These are phyloP conservation scores for Zasmidium angulare DNA, from an alignment of 2,329 filamentous ascomycete species.

Conservation along the genomic window DNA sequence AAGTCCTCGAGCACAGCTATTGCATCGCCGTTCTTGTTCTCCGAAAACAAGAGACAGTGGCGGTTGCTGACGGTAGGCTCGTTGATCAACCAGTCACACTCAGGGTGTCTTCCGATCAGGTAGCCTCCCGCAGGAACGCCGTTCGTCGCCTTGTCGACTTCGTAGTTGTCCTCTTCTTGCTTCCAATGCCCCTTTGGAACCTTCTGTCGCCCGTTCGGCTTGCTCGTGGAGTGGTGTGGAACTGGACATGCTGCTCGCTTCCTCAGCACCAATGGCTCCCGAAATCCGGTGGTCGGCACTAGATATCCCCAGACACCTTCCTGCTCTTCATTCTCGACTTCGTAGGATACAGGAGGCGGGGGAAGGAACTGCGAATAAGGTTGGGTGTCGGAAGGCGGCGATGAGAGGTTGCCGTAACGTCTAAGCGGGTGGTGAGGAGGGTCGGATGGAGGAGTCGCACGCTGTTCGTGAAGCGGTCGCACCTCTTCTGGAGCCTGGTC, in stretches of 20 bases:
- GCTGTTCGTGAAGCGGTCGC: conserved; percentile 27
- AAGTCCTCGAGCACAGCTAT: conserved; percentile 84
- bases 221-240: conserved; percentile 42
- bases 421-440: conserved; percentile 27
- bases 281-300: conserved; percentile 66
- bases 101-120: conserved; percentile 85
- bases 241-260: conserved; percentile 70
- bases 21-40: conserved; percentile 57
- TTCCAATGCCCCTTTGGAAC: conserved; percentile 55
- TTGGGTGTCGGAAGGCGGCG: conserved; percentile 75
- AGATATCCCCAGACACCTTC: conserved; percentile 97
- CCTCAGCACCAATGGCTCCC: conserved; percentile 68
- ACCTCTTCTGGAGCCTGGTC: conserved; percentile 53
- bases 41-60: conserved; percentile 68
- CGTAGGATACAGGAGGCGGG: conserved; percentile 69
- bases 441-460: conserved; percentile 46
- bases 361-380: conserved; percentile 78
- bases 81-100: conserved; percentile 73
- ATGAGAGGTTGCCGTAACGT: conserved; percentile 51
- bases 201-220: conserved; percentile 43
- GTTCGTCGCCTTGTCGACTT: conserved; percentile 50
- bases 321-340: conserved; percentile 78
- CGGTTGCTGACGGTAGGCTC: conserved; percentile 84
- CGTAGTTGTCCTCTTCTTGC: conserved; percentile 62
- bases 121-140: conserved; percentile 76